phyloP scores from a whole-genome alignment of 1,284 basidiomycete species.

The Apiotrichum mycotoxinovorans region DNA sequence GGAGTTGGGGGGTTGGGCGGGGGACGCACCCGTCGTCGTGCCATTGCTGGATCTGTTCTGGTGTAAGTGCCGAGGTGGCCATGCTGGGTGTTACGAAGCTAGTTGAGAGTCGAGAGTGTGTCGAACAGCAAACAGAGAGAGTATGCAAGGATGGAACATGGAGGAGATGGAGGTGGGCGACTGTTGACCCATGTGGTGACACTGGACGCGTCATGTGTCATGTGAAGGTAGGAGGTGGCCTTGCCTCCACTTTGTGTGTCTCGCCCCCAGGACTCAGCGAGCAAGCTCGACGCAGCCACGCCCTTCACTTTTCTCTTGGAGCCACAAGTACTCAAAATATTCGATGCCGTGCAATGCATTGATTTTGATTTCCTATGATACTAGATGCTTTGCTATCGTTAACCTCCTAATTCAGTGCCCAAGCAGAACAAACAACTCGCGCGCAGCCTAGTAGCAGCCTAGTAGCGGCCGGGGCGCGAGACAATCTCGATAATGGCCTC shows the following conservation, averaged over 20 bases:
- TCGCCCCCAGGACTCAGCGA: too few species aligned
- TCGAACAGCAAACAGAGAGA: too few species aligned
- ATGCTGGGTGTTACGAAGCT: background rate
- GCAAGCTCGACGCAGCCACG: too few species aligned
- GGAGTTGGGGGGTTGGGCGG: background rate
- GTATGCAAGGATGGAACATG: too few species aligned
- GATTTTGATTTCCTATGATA: background rate
- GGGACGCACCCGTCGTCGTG: slow-evolving; percentile 30
- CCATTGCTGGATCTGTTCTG: slow-evolving; percentile 35
- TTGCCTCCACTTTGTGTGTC: too few species aligned
- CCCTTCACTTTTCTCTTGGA: too few species aligned
- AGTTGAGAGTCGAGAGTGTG: too few species aligned
- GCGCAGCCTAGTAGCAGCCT: too few species aligned
- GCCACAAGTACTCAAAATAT: background rate
- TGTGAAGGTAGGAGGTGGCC: too few species aligned
- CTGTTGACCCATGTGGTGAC: too few species aligned
- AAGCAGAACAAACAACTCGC: background rate
- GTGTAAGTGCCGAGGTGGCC: slow-evolving; percentile 28
- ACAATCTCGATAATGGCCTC: slow-evolving; percentile 72
- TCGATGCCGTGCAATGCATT: slow-evolving; percentile 6
- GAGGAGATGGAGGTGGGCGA: too few species aligned
- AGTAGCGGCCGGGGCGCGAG: slow-evolving; percentile 24
- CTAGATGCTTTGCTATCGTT: background rate
- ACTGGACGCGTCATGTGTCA: too few species aligned
- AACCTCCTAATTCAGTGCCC: background rate